Percentiles rank a stretch among this genome's conserved stretches.
Conservation (phyloP, 1,284 basidiomycete species). For the Ceratobasidium papillatum region DNA sequence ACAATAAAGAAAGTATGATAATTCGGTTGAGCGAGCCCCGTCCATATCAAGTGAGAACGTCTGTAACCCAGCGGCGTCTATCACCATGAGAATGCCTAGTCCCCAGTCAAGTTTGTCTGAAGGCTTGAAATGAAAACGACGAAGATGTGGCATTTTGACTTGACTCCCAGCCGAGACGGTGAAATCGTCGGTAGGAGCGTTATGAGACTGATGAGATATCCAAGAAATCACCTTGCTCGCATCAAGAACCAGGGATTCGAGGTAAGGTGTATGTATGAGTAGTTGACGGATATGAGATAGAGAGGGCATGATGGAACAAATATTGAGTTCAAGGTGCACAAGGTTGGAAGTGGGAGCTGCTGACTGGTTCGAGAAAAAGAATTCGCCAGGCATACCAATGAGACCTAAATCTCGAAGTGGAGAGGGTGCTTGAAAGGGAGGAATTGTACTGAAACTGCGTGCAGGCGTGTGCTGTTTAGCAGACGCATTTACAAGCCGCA, state of each 20-base stretch:
- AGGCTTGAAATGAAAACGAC: background rate
- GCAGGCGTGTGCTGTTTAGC: background rate
- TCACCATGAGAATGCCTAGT: background rate
- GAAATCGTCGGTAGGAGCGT: background rate
- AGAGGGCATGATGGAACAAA: background rate
- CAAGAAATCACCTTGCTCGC: background rate
- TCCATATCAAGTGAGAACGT: too few relatives aligned
- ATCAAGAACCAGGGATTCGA: background rate
- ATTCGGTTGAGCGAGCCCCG: too few relatives aligned
- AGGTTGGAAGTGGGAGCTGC: background rate
- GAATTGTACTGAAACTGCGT: background rate
- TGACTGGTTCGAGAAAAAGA: background rate
- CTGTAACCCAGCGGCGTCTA: background rate
- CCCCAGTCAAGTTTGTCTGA: background rate
- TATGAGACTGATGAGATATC: too few relatives aligned
- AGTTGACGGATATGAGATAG: background rate
- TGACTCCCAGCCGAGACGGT: background rate
- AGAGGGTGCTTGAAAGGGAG: background rate
- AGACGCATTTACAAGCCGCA: background rate
- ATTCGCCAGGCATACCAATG: too few relatives aligned
- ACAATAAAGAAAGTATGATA: background rate
- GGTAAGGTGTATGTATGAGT: background rate
- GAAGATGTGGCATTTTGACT: background rate
- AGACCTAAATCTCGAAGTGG: background rate
- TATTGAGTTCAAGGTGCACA: background rate